A percentile compares a stretch with the other conserved stretches of the same genome.
Evolutionary conservation across 75 land plant genomes (phyloP).

Genomic region (Pinus albicaulis): DNA sequence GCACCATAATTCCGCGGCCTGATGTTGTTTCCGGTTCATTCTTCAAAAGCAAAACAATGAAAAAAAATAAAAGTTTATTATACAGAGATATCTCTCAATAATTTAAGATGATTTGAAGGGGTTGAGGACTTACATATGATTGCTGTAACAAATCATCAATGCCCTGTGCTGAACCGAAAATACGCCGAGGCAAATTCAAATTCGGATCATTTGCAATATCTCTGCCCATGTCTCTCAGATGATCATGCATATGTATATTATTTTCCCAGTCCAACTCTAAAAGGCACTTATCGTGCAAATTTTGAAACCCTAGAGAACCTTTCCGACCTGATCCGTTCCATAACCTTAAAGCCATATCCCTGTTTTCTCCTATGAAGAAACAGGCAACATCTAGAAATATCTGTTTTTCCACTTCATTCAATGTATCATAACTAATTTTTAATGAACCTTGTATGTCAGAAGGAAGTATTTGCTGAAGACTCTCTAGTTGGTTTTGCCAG

Average conservation of each 20-base stretch:
- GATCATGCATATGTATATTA: neutral
- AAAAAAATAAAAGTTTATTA: too few species aligned
- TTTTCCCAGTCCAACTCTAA: neutral
- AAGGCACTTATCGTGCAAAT: neutral
- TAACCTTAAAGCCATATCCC: neutral
- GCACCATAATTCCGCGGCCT: too few species aligned
- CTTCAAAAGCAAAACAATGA: too few species aligned
- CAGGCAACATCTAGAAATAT: slow-evolving; percentile 7
- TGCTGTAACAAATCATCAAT: too few species aligned
- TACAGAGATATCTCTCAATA: too few species aligned
- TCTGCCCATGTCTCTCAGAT: neutral
- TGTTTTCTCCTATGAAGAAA: neutral
- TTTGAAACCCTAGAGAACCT: neutral
- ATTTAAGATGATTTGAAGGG: too few species aligned
- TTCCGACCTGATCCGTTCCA: slow-evolving; percentile 1
- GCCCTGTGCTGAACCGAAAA: neutral
- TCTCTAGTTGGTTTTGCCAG: neutral
- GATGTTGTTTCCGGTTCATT: too few species aligned
- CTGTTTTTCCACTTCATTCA: neutral
- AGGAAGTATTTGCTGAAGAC: neutral
- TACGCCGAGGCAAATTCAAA: neutral
- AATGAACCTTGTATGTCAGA: neutral
- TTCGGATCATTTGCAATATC: neutral
- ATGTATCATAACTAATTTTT: neutral
- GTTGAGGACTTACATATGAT: too few species aligned